phyloP scores from a whole-genome alignment of 768 basidiomycete genomes.

The Antrodiella citrinella region DNA sequence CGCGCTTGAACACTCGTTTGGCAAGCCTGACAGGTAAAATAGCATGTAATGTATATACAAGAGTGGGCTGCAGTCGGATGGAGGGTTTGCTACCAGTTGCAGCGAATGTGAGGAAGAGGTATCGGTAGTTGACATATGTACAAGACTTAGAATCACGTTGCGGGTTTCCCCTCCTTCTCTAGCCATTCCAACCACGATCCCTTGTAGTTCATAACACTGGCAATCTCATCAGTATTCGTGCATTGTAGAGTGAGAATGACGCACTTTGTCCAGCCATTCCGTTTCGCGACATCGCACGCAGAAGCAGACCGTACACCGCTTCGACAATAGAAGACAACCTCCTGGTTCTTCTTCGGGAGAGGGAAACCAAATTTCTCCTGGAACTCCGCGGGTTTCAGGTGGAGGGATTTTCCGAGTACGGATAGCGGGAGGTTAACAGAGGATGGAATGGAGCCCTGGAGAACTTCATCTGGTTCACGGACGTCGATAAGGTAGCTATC shows the following conservation, averaged over 20 bases:
- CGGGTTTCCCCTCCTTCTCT: slow-evolving; percentile 22
- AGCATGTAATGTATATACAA: no score
- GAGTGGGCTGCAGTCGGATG: no score
- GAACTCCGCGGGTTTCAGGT: slow-evolving; percentile 49
- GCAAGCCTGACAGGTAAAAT: no score
- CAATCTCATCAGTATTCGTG: neutral
- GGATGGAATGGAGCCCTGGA: slow-evolving; percentile 89
- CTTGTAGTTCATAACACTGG: slow-evolving; percentile 38
- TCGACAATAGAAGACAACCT: slow-evolving; percentile 85
- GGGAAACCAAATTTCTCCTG: slow-evolving; percentile 60
- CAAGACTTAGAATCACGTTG: neutral
- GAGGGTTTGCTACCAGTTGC: no score
- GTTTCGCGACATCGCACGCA: slow-evolving; percentile 73
- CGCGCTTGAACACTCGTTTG: no score
- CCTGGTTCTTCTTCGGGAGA: slow-evolving; percentile 62
- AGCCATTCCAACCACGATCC: slow-evolving; percentile 51
- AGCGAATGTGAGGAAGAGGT: no score
- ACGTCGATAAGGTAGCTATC: slow-evolving; percentile 77
- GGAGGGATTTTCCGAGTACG: slow-evolving; percentile 59
- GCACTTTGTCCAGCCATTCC: slow-evolving; percentile 78
- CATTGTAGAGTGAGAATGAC: slow-evolving; percentile 20
- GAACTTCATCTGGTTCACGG: slow-evolving; percentile 87
- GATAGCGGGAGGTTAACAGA: slow-evolving; percentile 86
- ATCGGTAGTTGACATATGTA: no score
- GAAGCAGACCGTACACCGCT: slow-evolving; percentile 79